Base-by-base conservation (phyloP, 2,329 filamentous ascomycete genomes). In the Huntiella omanensis region DNA sequence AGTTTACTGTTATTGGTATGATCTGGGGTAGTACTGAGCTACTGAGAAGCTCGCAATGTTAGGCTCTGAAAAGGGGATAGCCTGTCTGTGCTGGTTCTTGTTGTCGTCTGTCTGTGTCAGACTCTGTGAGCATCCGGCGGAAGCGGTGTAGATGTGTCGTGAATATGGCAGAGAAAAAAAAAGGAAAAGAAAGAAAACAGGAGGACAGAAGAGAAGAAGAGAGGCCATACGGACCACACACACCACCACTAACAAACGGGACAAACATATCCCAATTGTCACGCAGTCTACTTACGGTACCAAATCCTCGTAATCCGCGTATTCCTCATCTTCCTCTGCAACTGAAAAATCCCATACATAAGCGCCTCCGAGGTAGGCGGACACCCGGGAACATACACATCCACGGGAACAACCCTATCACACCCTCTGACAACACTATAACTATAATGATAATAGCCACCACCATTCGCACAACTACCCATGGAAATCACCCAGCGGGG, bases 381-480 rank as follows among this genome's bases (percentile, higher is more conserved):
- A 67, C 81, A 86, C 1, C 81, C 81, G 17, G 81, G 81, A 3
- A 86, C 80, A 59, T 85, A 87, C 39, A 86, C 73, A 60, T 87
- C 82, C 48, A 86, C 82, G 4, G 82, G 82, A 22, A 85, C 75
- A 57, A 87, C 76, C 46, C 82, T 65, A 62, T 86, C 82, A 56
- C 80, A 83, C 5, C 81, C 81, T 47, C 82, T 70, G 39, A 79
- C 75, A 37, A 86, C 82, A 53, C 70, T 75, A 65, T 88, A 88
- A 62, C 77, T 82, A 66, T 88, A 87, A 64, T 88, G 83, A 61
- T 88, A 87, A 66, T 88, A 88, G 46, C 83, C 83, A 51, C 83
- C 83, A 44, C 83, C 83, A 62, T 87, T 87, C 50, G 83, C 83
- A 61, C 83, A 88, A 57, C 77, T 83, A 10, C 83, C 83, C 83